A percentile compares a stretch with the other conserved stretches of the same genome.
These are phyloP conservation scores for Aureoboletus auriporus DNA, from an alignment of 768 basidiomycete genomes.

Conservation along the genomic window DNA sequence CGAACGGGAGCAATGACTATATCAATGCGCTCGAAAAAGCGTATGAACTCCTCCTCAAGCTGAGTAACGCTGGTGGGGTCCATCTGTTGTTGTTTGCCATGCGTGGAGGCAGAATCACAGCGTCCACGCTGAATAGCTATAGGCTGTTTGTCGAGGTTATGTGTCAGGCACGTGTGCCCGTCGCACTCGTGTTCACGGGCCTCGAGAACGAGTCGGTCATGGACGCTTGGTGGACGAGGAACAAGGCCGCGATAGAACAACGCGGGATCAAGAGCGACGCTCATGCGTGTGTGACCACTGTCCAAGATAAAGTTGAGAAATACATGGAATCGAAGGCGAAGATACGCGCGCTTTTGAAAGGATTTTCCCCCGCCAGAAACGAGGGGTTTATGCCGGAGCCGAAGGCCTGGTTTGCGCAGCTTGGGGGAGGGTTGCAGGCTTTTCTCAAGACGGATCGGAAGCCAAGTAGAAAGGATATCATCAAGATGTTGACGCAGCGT, in stretches of 20 bases:
- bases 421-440: not conserved
- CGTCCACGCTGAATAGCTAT: conserved; percentile 31
- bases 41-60: conserved; percentile 21
- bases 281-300: conserved; percentile 20
- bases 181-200: conserved; percentile 33
- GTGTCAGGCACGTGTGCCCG: conserved; percentile 31
- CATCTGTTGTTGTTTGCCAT: conserved; percentile 37
- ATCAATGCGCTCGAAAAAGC: conserved; percentile 15
- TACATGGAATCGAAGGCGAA: conserved; percentile 11
- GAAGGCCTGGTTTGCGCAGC: not conserved
- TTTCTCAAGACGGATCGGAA: not conserved
- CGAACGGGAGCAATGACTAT: conserved; percentile 9
- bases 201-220: conserved; percentile 24
- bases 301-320: conserved; percentile 1
- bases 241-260: conserved; percentile 1
- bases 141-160: conserved; percentile 33
- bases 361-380: not conserved
- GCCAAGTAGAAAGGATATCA: conserved; percentile 1
- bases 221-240: conserved; percentile 23
- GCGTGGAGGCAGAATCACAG: conserved; percentile 29
- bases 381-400: not conserved
- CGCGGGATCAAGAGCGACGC: conserved; percentile 13
- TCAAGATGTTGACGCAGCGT: conserved; percentile 1
- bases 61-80: conserved; percentile 26
- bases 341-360: conserved; percentile 8